phyloP scores from a whole-genome alignment of 768 basidiomycete genomes.

The Tylopilus rubrobrunneus region DNA sequence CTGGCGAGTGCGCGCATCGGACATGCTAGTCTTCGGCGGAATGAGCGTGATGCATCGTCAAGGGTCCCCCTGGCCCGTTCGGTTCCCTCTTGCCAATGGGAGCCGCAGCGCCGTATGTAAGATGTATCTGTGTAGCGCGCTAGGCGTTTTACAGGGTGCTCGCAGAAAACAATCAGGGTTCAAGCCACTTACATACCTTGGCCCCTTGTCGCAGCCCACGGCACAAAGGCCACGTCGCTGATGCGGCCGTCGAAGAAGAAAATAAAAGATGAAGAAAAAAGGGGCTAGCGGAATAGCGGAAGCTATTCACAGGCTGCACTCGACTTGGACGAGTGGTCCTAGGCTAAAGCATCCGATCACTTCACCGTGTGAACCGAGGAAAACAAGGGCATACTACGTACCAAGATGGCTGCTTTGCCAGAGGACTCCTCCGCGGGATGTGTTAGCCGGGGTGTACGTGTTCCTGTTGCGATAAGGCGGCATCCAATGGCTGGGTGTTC shows the following conservation, averaged over 20 bases:
- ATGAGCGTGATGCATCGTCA: neutral
- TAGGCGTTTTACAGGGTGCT: neutral
- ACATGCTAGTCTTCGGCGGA: neutral
- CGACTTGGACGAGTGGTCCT: neutral
- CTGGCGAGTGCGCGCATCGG: slow-evolving; percentile 9
- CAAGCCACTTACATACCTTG: slow-evolving; percentile 1
- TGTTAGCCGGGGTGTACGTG: neutral
- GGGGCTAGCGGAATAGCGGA: neutral
- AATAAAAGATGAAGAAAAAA: neutral
- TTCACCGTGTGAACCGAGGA: neutral
- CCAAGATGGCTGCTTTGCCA: neutral
- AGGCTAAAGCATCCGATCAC: neutral
- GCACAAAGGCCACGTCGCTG: neutral
- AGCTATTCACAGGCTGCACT: neutral
- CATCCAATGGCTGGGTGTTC: neutral
- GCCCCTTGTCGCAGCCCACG: neutral
- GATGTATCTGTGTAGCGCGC: too few relatives aligned
- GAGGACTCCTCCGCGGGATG: neutral
- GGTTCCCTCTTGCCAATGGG: too few relatives aligned
- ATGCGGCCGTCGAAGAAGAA: neutral
- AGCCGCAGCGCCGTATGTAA: too few relatives aligned
- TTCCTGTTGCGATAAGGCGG: neutral
- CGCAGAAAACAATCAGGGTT: slow-evolving; percentile 8
- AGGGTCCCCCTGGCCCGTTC: slow-evolving; percentile 1
- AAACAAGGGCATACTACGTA: neutral